Conservation (phyloP, 2,329 filamentous ascomycete species). For the Colletotrichum tofieldiae region DNA sequence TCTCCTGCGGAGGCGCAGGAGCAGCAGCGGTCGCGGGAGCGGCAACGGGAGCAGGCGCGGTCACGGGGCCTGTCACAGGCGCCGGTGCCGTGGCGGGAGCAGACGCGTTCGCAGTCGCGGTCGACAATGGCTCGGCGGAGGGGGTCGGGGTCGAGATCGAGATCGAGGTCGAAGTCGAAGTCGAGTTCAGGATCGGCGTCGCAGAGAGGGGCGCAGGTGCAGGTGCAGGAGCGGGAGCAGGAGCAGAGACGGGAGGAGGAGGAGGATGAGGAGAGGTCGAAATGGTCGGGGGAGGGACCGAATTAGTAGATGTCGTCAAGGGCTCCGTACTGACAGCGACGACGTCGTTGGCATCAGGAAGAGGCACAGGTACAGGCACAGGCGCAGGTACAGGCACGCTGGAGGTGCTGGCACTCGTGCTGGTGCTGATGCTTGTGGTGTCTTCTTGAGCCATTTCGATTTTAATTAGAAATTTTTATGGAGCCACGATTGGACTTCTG, state of each 20-base stretch:
- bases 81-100: conserved; percentile 6
- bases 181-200: conserved; percentile 31
- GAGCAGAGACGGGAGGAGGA: conserved; percentile 8
- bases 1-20: conserved; percentile 10
- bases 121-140: conserved; percentile 27
- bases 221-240: background rate
- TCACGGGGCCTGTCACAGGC: conserved; percentile 14
- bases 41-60: conserved; percentile 8
- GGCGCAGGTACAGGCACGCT: conserved; percentile 36
- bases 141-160: conserved; percentile 32
- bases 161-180: conserved; percentile 29
- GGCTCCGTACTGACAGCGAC: conserved; percentile 31
- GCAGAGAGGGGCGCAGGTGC: conserved; percentile 7
- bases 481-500: conserved; percentile 54
- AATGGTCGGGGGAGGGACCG: conserved; percentile 32
- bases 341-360: conserved; percentile 39
- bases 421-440: conserved; percentile 43
- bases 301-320: conserved; percentile 41
- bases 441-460: conserved; percentile 56
- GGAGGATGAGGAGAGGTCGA: conserved; percentile 31
- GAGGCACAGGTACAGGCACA: conserved; percentile 27
- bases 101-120: conserved; percentile 27
- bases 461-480: conserved; percentile 59
- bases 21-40: conserved; percentile 12
- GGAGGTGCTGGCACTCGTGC: conserved; percentile 36